Evolutionary conservation across 2,329 filamentous ascomycete species (phyloP).

Genomic region (Chaetomium sp.): DNA sequence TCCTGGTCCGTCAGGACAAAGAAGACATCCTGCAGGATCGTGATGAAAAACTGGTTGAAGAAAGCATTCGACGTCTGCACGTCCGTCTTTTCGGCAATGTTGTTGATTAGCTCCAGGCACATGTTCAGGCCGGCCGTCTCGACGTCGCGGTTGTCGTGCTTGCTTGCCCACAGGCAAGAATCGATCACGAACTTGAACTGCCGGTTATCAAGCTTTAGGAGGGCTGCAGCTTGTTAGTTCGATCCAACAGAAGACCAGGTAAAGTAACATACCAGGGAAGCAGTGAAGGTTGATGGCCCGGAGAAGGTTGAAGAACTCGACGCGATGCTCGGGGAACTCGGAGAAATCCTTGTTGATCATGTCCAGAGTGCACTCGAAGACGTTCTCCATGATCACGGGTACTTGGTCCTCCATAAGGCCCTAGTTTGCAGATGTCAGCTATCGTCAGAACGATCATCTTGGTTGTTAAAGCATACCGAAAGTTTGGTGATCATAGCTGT

Average conservation of each 20-base stretch:
- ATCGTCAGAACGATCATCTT: background rate
- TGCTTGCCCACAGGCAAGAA: slow-evolving; percentile 99
- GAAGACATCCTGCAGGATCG: slow-evolving; percentile 96
- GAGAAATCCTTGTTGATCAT: slow-evolving; percentile 99
- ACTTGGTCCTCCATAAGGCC: slow-evolving; percentile 98
- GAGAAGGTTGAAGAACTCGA: slow-evolving; percentile 98
- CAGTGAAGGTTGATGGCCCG: slow-evolving; percentile 96
- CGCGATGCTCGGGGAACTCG: slow-evolving; percentile 95
- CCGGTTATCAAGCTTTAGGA: slow-evolving; percentile 89
- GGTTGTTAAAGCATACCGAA: slow-evolving; percentile 67
- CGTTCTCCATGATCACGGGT: slow-evolving; percentile 94
- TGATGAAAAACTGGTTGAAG: slow-evolving; percentile 96
- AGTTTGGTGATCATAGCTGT: slow-evolving; percentile 96
- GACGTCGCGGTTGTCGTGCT: slow-evolving; percentile 98
- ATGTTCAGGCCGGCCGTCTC: slow-evolving; percentile 96
- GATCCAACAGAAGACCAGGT: slow-evolving; percentile 13
- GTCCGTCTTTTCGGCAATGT: slow-evolving; percentile 93
- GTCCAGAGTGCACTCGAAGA: slow-evolving; percentile 96
- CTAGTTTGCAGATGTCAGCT: slow-evolving; percentile 47
- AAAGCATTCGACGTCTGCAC: slow-evolving; percentile 84
- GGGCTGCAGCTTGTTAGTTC: slow-evolving; percentile 49
- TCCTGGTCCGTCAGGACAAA: slow-evolving; percentile 97
- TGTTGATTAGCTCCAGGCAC: slow-evolving; percentile 96
- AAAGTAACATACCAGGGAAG: slow-evolving; percentile 67
- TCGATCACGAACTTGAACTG: slow-evolving; percentile 99